Evolutionary conservation across 768 basidiomycete species (phyloP), one percentile per base, ranked within the genome.

Genomic region (Rhodotorula babjevae): DNA sequence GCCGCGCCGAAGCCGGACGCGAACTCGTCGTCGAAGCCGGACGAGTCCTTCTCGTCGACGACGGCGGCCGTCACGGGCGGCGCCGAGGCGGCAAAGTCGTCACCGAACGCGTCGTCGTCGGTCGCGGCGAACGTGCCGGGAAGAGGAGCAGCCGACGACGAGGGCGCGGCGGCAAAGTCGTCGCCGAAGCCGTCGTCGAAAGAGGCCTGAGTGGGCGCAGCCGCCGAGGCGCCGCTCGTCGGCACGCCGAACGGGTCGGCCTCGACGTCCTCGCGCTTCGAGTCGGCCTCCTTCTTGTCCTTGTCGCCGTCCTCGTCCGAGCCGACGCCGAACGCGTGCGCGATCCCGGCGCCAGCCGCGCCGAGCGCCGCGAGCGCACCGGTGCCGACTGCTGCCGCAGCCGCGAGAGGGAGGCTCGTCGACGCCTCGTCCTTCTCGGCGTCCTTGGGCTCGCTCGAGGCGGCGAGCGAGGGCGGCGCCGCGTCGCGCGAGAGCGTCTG

Each of bases 261-360:
- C 12, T 74, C 77, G 62, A 75, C 76, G 80, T 81, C 52, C 82
- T 83, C 6, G 87, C 80, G 84, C 4, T 82, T 83, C 15, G 53
- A 11, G 53, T 83, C 84, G 33, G 84, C 84, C 49, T 86, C 85
- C 67, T 83, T 84, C 67, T 83, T 84, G 79, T 91, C 90, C 29
- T 56, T 31, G 10, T 3, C 55, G 16, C 14, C 29, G 12, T 23
- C 23, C 21, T 59, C 19, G 21, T 12, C 36, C 12, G 29, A 31
- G 25, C 33, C 31, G 57, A 21, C 33, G 11, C 57, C 57, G 29
- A 75, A 15, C 10, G 67, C 76, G 18, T 52, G 23, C 0, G 49
- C 53, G 36, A 68, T 52, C 23, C 66, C 67, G 12, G 46, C 57
- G 9, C 56, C 74, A 0, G 59, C 67, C 16, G 74, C 67, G 7